Conservation (phyloP, 176 grass and related monocot genomes). For the Avena eriantha region DNA sequence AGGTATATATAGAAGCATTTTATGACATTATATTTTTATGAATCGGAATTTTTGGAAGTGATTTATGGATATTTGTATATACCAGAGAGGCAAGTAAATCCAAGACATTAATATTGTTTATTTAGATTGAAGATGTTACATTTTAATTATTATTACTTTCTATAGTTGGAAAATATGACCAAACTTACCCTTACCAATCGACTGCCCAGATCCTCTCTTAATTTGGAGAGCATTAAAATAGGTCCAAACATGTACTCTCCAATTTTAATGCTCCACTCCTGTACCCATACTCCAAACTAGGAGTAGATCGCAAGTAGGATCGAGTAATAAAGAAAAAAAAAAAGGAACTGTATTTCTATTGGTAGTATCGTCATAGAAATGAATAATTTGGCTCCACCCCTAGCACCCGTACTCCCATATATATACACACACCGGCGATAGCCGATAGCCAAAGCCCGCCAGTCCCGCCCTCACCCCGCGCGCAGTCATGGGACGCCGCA, state of each 20-base stretch:
- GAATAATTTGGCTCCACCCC: no score
- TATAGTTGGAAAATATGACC: background rate
- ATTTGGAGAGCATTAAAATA: background rate
- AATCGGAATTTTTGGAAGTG: background rate
- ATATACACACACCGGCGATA: slow-evolving; percentile 25
- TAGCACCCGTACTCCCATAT: background rate
- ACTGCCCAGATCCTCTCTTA: background rate
- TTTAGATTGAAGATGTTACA: no score
- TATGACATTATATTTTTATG: background rate
- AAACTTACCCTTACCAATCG: background rate
- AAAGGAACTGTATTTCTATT: no score
- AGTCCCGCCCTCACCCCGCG: background rate
- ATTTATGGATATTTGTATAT: background rate
- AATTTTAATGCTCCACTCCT: no score
- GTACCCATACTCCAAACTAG: no score
- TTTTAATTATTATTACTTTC: no score
- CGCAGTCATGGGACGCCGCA: slow-evolving; percentile 57
- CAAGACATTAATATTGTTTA: no score
- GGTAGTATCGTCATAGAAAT: no score
- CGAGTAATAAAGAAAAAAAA: no score
- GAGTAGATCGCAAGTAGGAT: background rate
- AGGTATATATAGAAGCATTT: background rate
- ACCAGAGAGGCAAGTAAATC: background rate
- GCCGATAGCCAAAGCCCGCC: background rate
- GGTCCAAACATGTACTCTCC: no score